phyloP scores from a whole-genome alignment of 2,329 filamentous ascomycete species.

The Ophiostoma novo-ulmi region DNA sequence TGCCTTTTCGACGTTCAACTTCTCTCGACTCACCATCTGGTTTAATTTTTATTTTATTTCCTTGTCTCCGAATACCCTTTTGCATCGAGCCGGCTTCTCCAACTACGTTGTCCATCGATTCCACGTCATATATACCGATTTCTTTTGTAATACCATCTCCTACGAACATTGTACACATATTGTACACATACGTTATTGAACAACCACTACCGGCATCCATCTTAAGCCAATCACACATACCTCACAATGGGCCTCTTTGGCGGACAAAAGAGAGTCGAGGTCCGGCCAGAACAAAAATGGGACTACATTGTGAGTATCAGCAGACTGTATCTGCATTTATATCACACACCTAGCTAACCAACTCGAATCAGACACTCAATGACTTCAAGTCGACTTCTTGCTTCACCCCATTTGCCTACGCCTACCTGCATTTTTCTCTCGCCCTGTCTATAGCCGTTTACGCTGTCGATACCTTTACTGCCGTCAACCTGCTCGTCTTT shows the following conservation, averaged over 20 bases:
- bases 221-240: neutral
- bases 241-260: constrained; percentile 62
- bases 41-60: neutral
- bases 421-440: constrained; percentile 75
- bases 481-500: constrained; percentile 83
- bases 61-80: constrained; percentile 9
- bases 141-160: neutral
- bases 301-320: constrained; percentile 69
- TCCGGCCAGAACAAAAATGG: constrained; percentile 86
- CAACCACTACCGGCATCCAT: neutral
- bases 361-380: constrained; percentile 39
- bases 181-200: constrained; percentile 2
- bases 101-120: constrained; percentile 5
- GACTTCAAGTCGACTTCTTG: constrained; percentile 85
- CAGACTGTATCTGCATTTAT: constrained; percentile 17
- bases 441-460: constrained; percentile 79
- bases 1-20: neutral
- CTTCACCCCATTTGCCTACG: constrained; percentile 72
- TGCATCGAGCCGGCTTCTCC: constrained; percentile 13
- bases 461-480: constrained; percentile 85
- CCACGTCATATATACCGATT: neutral
- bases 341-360: constrained; percentile 7
- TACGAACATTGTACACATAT: neutral
- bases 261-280: constrained; percentile 57
- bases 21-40: constrained; percentile 12